Percentiles rank a stretch among this genome's conserved stretches.
phyloP scores from a whole-genome alignment of 2,329 filamentous ascomycete genomes.

The Talaromyces sp. region DNA sequence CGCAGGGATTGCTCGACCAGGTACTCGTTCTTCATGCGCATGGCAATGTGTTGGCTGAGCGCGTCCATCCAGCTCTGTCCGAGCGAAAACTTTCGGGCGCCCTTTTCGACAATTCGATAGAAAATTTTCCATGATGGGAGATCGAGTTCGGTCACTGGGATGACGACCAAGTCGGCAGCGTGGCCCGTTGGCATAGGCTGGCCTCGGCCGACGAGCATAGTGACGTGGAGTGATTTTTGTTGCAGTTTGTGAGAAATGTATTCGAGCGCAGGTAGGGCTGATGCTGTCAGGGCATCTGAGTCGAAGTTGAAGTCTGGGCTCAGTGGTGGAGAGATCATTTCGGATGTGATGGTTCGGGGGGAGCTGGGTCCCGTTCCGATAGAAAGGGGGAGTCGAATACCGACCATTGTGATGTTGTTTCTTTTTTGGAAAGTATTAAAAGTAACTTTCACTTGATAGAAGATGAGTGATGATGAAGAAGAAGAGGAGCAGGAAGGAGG shows the following conservation, averaged over 20 bases:
- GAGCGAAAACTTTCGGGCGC: slow-evolving; percentile 33
- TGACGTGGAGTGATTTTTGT: slow-evolving; percentile 35
- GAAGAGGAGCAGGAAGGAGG: not conserved
- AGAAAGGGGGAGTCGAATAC: slow-evolving; percentile 11
- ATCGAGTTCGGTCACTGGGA: slow-evolving; percentile 32
- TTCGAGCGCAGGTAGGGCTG: slow-evolving; percentile 35
- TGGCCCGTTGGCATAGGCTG: slow-evolving; percentile 36
- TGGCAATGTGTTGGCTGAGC: slow-evolving; percentile 18
- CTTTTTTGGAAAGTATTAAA: not conserved
- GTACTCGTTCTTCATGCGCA: slow-evolving; percentile 35
- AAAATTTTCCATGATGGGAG: slow-evolving; percentile 26
- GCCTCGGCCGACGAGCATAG: slow-evolving; percentile 36
- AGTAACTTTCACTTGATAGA: not conserved
- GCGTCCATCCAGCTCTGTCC: slow-evolving; percentile 36
- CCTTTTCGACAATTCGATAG: slow-evolving; percentile 32
- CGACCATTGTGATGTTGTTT: slow-evolving; percentile 8
- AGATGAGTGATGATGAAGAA: not conserved
- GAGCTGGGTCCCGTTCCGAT: slow-evolving; percentile 24
- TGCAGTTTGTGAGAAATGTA: slow-evolving; percentile 39
- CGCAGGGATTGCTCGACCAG: slow-evolving; percentile 39
- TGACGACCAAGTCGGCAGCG: slow-evolving; percentile 34
- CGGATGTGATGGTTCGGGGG: slow-evolving; percentile 32
- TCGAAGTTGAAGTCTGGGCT: slow-evolving; percentile 35
- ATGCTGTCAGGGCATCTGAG: slow-evolving; percentile 31
- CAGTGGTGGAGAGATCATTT: slow-evolving; percentile 40